Conservation (phyloP, 2,329 filamentous ascomycete genomes). For the Alternaria tenuissima region DNA sequence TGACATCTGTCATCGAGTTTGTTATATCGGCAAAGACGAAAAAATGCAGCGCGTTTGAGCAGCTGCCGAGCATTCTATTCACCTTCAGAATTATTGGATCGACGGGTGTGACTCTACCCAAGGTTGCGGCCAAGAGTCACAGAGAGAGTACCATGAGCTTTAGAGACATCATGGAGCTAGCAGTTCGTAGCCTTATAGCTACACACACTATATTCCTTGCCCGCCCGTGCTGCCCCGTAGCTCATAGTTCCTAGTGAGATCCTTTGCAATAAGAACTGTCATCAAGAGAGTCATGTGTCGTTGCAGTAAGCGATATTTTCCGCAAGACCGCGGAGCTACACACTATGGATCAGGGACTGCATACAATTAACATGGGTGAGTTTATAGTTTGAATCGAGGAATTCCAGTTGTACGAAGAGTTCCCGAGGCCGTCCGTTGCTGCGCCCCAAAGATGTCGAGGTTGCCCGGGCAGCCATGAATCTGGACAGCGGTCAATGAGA, state of each 20-base stretch:
- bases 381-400: constrained; percentile 3
- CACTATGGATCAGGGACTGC: constrained; percentile 15
- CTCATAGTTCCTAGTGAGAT: neutral
- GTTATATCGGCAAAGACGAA: neutral
- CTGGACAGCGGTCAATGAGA: neutral
- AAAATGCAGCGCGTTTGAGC: neutral
- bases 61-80: neutral
- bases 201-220: neutral
- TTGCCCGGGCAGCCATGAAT: neutral
- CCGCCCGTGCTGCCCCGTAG: neutral
- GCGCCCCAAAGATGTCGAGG: neutral
- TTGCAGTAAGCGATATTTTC: constrained; percentile 6
- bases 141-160: neutral
- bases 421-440: neutral
- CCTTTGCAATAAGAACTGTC: neutral
- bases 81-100: neutral
- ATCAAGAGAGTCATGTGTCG: constrained; percentile 12
- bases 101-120: neutral
- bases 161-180: neutral
- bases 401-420: constrained; percentile 1
- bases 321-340: constrained; percentile 10
- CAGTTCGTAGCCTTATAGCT: neutral
- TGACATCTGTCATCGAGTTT: constrained; percentile 24
- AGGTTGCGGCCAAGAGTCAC: constrained; percentile 1
- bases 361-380: constrained; percentile 11